phyloP scores from a whole-genome alignment of 2,329 filamentous ascomycete genomes.

The Calonectria honghensis region DNA sequence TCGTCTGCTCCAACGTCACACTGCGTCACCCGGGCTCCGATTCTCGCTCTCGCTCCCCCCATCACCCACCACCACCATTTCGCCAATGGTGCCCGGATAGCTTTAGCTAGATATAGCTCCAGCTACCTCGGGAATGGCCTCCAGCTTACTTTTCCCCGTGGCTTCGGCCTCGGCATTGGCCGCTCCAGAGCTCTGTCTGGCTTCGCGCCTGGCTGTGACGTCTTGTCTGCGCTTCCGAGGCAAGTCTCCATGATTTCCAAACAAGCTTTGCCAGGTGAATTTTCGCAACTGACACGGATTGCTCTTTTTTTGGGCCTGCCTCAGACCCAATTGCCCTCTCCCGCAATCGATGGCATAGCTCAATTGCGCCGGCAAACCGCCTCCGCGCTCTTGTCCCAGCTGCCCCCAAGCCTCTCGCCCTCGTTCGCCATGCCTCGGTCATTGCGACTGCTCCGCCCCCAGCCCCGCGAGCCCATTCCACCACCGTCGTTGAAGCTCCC shows the following conservation, averaged over 20 bases:
- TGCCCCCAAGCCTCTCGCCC: conserved; percentile 58
- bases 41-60: conserved; percentile 34
- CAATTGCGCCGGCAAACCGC: conserved; percentile 53
- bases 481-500: conserved; percentile 63
- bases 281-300: conserved; percentile 37
- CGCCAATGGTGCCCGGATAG: conserved; percentile 33
- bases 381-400: conserved; percentile 55
- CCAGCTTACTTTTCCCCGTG: conserved; percentile 59
- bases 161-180: conserved; percentile 49
- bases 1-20: conserved; percentile 40
- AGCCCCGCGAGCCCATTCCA: conserved; percentile 61
- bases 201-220: conserved; percentile 52
- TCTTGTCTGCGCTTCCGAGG: conserved; percentile 51
- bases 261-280: conserved; percentile 1
- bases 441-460: conserved; percentile 50
- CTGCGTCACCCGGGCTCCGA: conserved; percentile 40
- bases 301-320: conserved; percentile 23
- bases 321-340: conserved; percentile 51
- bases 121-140: conserved; percentile 57
- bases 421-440: conserved; percentile 63
- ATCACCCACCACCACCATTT: conserved; percentile 29
- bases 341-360: conserved; percentile 63
- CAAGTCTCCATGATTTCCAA: conserved; percentile 33
- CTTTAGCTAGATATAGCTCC: conserved; percentile 28
- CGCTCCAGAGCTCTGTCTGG: conserved; percentile 57